Evolutionary conservation across 1,284 basidiomycete species (phyloP).

Genomic region (Cystobasidium slooffiae): DNA sequence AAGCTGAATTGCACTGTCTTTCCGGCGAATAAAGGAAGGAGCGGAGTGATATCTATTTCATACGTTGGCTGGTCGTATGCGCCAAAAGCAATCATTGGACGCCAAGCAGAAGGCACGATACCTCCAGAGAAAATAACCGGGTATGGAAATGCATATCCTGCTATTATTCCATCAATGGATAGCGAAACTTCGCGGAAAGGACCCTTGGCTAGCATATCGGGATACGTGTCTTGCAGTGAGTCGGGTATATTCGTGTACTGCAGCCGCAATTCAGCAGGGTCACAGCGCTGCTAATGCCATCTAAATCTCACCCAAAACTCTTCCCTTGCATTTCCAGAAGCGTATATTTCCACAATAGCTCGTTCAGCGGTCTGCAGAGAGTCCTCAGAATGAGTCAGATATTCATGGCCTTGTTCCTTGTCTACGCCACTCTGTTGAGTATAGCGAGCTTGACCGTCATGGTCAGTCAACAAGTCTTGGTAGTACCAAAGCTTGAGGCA

Average conservation of each 20-base stretch:
- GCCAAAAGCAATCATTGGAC: constrained; percentile 48
- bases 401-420: too few relatives aligned
- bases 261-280: constrained; percentile 31
- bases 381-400: constrained; percentile 9
- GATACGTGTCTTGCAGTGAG: constrained; percentile 34
- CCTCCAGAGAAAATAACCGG: constrained; percentile 51
- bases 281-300: neutral
- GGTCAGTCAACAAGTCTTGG: too few relatives aligned
- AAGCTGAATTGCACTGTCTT: constrained; percentile 40
- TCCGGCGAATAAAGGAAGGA: constrained; percentile 41
- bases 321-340: constrained; percentile 44
- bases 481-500: too few relatives aligned
- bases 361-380: constrained; percentile 13
- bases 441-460: too few relatives aligned
- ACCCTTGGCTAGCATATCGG: constrained; percentile 41
- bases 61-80: constrained; percentile 49
- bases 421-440: too few relatives aligned
- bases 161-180: constrained; percentile 46
- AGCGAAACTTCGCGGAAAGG: constrained; percentile 50
- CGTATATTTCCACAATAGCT: constrained; percentile 7
- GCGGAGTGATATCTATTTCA: constrained; percentile 47
- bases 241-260: constrained; percentile 14
- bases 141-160: constrained; percentile 48
- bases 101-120: constrained; percentile 48
- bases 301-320: constrained; percentile 46